Base-by-base conservation (phyloP, 192 early-diverging fungal genomes). In the Podila epigama region DNA sequence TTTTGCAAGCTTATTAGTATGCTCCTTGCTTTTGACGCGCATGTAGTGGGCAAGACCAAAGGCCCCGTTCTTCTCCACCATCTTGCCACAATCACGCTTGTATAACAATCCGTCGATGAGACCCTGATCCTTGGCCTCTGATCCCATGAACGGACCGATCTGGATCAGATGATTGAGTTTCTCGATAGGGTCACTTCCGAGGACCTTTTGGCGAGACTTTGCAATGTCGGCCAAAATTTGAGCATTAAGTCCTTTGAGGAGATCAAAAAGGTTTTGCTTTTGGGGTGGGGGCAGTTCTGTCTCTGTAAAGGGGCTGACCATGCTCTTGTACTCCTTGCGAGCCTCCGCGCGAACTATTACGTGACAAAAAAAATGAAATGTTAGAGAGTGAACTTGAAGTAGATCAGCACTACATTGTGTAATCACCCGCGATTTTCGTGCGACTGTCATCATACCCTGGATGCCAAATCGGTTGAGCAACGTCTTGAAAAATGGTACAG, bases 291-390 rank as follows among this genome's bases (percentile, higher is more conserved):
- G 84, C 50, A 85, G 82, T 10, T 65, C 72, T 10, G 83, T 78
- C 42, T 87, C 80, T 16, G 88, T 86, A 44, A 85, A 85, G 5
- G 69, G 67, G 33, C 84, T 79, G 9, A 79, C 55, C 36, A 88
- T 70, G 75, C 81, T 79, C 75, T 92, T 91, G 72, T 87, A 89
- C 52, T 87, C 86, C 40, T 86, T 90, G 55, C 83, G 79, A 16
- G 87, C 68, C 63, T 85, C 85, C 20, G 82, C 71, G 3, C 79
- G 82, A 13, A 87, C 59, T 58, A 83, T 39, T 31, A 39, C 8
- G 40, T 16, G 16, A 41, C 40, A 41, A 41, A 16, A 16, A n/a
- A n/a, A n/a, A n/a, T n/a, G n/a, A n/a, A n/a, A n/a, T n/a, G n/a
- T n/a, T n/a, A n/a, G n/a, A n/a, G n/a, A n/a, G n/a, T n/a, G n/a